Evolutionary conservation across 345 rosid genomes (phyloP).

Genomic region (Syzygium oleosum): DNA sequence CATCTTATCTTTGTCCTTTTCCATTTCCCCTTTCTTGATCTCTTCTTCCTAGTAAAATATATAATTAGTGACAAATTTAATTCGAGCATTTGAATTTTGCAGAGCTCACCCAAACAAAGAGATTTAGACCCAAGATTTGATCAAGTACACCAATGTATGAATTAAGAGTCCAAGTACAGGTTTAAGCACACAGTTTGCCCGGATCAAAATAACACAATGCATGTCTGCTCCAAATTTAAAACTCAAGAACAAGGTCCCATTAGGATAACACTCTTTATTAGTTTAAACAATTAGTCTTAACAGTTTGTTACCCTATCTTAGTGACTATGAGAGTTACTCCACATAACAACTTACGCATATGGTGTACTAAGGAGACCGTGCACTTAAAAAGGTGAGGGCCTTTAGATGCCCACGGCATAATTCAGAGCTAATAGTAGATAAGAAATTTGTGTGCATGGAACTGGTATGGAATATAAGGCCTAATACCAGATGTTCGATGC

Average conservation of each 20-base stretch:
- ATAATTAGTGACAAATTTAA: not conserved
- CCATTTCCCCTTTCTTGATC: conserved; percentile 72
- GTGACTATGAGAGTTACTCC: not conserved
- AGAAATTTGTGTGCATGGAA: not conserved
- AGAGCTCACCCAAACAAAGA: not conserved
- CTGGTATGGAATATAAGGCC: not conserved
- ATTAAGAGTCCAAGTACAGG: not conserved
- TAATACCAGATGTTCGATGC: not conserved
- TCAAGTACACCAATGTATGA: not conserved
- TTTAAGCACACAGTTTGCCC: not conserved
- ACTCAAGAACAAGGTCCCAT: not conserved
- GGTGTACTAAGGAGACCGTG: not conserved
- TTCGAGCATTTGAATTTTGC: not conserved
- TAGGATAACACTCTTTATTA: not conserved
- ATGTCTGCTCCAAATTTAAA: not conserved
- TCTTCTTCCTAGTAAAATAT: conserved; percentile 74
- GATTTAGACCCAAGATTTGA: not conserved
- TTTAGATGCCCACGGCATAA: not conserved
- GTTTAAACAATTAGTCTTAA: not conserved
- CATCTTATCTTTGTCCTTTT: conserved; percentile 89
- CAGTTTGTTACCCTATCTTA: not conserved
- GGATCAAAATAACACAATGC: not conserved
- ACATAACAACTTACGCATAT: not conserved
- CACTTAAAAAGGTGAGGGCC: not conserved
- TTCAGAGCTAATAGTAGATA: not conserved